These are phyloP conservation scores for Macrolepiota fuliginosa DNA, from an alignment of 768 basidiomycete genomes.

Conservation along the genomic window DNA sequence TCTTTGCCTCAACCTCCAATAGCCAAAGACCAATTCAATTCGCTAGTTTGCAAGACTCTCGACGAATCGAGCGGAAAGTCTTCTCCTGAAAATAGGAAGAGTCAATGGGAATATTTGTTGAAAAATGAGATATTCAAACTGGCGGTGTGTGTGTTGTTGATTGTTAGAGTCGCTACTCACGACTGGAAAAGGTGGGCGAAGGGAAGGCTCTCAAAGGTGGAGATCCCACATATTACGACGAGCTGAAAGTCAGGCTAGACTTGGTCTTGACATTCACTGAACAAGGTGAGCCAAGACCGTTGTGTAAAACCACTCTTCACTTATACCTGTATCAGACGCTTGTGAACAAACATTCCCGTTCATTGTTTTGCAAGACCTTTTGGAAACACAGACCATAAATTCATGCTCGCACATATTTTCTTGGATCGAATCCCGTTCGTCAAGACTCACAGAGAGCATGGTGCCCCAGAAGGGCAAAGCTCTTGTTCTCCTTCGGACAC, in stretches of 20 bases:
- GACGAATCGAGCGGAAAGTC: constrained; percentile 36
- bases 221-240: constrained; percentile 55
- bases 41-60: constrained; percentile 47
- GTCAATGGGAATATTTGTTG: constrained; percentile 73
- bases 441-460: constrained; percentile 72
- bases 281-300: constrained; percentile 49
- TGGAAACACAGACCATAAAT: constrained; percentile 81
- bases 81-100: constrained; percentile 59
- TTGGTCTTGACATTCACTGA: constrained; percentile 75
- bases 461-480: constrained; percentile 88
- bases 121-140: constrained; percentile 69
- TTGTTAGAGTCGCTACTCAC: neutral
- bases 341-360: constrained; percentile 77
- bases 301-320: neutral
- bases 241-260: constrained; percentile 64
- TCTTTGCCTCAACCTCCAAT: constrained; percentile 52
- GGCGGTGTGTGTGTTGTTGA: constrained; percentile 48
- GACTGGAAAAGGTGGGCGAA: constrained; percentile 53
- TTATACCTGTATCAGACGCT: constrained; percentile 52
- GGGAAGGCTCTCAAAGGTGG: constrained; percentile 58
- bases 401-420: constrained; percentile 87
- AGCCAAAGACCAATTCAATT: constrained; percentile 43
- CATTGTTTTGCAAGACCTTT: constrained; percentile 70
- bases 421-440: constrained; percentile 77
- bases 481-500: constrained; percentile 74